Conservation (phyloP, 768 basidiomycete species). For the Hygrocybe coccinea region DNA sequence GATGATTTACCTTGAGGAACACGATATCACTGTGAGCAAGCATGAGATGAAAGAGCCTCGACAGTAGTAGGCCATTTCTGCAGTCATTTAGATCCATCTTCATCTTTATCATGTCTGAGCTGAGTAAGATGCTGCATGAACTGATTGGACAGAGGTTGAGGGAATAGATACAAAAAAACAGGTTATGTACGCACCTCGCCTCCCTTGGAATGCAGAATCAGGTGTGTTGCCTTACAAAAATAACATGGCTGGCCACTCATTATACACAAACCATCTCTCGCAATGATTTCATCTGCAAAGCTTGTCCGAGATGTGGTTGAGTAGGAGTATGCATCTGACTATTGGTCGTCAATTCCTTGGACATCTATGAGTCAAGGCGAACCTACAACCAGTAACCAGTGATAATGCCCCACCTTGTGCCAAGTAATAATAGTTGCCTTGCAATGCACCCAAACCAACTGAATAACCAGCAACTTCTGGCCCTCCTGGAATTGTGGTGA, state of each 20-base stretch:
- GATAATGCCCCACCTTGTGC: conserved; percentile 3
- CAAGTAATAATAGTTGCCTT: conserved; percentile 11
- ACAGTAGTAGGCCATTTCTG: conserved; percentile 3
- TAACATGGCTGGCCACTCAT: neutral
- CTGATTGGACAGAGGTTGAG: neutral
- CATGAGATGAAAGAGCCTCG: neutral
- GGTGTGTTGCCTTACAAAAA: neutral
- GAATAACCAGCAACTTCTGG: conserved; percentile 14
- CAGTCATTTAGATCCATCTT: neutral
- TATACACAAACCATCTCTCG: conserved; percentile 1
- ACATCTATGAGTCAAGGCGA: conserved; percentile 10
- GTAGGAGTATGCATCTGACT: neutral
- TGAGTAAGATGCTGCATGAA: conserved; percentile 2
- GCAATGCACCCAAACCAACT: neutral
- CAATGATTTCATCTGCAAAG: neutral
- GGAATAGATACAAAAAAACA: neutral
- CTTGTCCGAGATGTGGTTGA: neutral
- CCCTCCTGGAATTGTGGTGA: conserved; percentile 6
- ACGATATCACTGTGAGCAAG: neutral
- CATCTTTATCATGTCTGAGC: neutral
- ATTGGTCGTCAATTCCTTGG: conserved; percentile 5
- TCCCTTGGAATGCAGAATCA: conserved; percentile 4
- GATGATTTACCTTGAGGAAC: conserved; percentile 3
- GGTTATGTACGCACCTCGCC: neutral
- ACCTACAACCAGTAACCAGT: conserved; percentile 4